Evolutionary conservation across 371 early-diverging fungal genomes (phyloP).

Genomic region (Choanephora cucurbitarum): DNA sequence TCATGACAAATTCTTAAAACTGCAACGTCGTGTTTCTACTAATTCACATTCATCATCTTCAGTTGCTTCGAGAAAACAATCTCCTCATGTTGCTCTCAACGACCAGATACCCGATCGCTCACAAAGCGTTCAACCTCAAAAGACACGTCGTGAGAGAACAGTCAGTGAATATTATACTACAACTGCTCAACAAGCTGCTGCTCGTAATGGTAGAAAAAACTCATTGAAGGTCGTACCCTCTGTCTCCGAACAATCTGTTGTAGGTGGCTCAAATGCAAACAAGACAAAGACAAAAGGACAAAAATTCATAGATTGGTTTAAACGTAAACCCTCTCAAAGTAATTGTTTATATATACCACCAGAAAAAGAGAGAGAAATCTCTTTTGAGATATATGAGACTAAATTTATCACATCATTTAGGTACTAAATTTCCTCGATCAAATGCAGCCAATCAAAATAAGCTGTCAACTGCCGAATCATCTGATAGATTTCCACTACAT

Average conservation of each 20-base stretch:
- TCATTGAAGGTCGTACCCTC: constrained; percentile 18
- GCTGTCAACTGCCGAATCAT: not conserved
- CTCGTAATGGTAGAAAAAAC: too few species aligned
- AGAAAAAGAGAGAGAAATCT: not conserved
- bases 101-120: constrained; percentile 37
- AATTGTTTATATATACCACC: not conserved
- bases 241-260: constrained; percentile 33
- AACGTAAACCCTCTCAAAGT: constrained; percentile 45
- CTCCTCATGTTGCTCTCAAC: constrained; percentile 6
- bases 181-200: not conserved
- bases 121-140: constrained; percentile 17
- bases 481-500: constrained; percentile 2
- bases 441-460: not conserved
- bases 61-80: constrained; percentile 1
- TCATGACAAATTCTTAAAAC: constrained; percentile 44
- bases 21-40: constrained; percentile 23
- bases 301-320: constrained; percentile 70
- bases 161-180: constrained; percentile 15
- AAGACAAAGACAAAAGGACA: constrained; percentile 49
- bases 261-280: not conserved
- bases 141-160: constrained; percentile 17
- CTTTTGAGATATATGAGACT: not conserved
- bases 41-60: constrained; percentile 8
- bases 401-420: not conserved
- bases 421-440: not conserved